Evolutionary conservation across 306 rosid species (phyloP).

Genomic region (Benincasa hispida): DNA sequence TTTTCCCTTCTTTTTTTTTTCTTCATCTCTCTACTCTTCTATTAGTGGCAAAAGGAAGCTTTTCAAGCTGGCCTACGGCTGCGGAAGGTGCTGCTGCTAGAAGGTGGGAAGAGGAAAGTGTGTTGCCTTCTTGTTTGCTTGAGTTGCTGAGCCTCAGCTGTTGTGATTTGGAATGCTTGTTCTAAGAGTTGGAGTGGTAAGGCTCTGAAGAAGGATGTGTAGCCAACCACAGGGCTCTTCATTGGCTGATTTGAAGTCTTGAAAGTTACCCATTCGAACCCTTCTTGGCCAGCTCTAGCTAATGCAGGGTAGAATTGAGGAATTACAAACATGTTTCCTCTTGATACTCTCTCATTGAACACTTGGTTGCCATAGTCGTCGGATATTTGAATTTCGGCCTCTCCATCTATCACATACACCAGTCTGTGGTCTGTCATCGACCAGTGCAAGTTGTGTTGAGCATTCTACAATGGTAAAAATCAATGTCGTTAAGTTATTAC

Average conservation of each 20-base stretch:
- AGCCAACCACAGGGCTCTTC: conserved; percentile 15
- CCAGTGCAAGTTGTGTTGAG: conserved; percentile 13
- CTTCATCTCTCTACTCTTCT: neutral
- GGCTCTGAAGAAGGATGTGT: conserved; percentile 12
- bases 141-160: conserved; percentile 2
- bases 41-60: neutral
- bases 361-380: conserved; percentile 12
- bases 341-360: neutral
- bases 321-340: conserved; percentile 11
- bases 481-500: neutral
- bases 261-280: conserved; percentile 14
- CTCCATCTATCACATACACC: conserved; percentile 15
- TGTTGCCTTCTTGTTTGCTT: conserved; percentile 13
- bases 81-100: neutral
- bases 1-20: neutral
- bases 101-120: conserved; percentile 8
- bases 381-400: conserved; percentile 10
- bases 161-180: conserved; percentile 9
- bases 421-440: conserved; percentile 17
- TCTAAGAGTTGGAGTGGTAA: conserved; percentile 7
- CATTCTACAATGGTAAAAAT: conserved; percentile 1
- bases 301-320: conserved; percentile 6
- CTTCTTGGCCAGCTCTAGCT: neutral
- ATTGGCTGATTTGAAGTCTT: conserved; percentile 11
- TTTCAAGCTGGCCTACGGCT: neutral